Conservation (phyloP, 768 basidiomycete species). For the Boletales sp. region DNA sequence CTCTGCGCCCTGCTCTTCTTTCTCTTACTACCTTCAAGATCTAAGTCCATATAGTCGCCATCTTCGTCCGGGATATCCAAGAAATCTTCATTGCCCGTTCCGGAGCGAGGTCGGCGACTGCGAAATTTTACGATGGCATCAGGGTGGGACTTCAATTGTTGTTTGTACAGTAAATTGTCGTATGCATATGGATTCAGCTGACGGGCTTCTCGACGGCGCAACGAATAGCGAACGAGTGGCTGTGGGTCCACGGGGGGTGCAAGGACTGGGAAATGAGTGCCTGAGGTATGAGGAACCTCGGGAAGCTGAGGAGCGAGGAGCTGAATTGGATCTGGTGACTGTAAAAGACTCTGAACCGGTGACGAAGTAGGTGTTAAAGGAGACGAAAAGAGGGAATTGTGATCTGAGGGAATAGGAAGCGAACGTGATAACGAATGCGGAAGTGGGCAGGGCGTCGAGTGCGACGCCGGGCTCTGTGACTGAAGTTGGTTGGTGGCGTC, state of each 20-base stretch:
- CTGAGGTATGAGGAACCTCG: not conserved
- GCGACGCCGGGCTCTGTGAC: not conserved
- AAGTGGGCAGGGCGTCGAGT: constrained; percentile 1
- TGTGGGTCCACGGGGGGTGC: constrained; percentile 11
- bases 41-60: constrained; percentile 23
- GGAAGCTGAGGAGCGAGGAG: constrained; percentile 8
- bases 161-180: constrained; percentile 52
- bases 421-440: constrained; percentile 8
- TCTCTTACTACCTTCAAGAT: constrained; percentile 9
- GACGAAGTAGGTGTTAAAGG: constrained; percentile 22
- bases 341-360: constrained; percentile 3
- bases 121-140: constrained; percentile 63
- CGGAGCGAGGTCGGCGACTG: constrained; percentile 31
- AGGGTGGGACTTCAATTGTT: constrained; percentile 48
- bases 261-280: not conserved
- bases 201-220: constrained; percentile 50
- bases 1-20: constrained; percentile 8
- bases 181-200: constrained; percentile 63
- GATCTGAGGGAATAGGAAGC: constrained; percentile 13
- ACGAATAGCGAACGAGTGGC: constrained; percentile 41
- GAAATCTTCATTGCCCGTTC: constrained; percentile 26
- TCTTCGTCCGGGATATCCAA: constrained; percentile 22
- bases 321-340: constrained; percentile 24
- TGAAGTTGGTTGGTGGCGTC: not conserved
- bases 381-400: constrained; percentile 12